Evolutionary conservation across 179 eudicot genomes (phyloP), one percentile per base, ranked within the genome.

Genomic region (Beta corolliflora): DNA sequence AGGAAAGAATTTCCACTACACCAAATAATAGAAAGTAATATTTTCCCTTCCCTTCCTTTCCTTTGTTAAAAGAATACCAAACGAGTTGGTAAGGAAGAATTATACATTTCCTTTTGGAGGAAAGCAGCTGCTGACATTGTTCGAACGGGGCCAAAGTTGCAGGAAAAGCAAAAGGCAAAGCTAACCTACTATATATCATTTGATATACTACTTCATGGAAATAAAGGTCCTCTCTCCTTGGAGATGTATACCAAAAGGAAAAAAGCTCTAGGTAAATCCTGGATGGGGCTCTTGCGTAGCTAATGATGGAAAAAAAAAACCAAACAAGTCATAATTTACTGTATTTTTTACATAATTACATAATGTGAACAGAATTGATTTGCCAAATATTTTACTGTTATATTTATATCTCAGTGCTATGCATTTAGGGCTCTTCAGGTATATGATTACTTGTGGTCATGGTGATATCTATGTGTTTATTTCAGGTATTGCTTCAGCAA

Each of bases 401-500:
- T 1, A 44, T 53, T 25, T 41, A 19, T 54, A 45, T 25, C 46
- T 70, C 44, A 25, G 5, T 60, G 9, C 4, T 19, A n/a, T 46
- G 59, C 56, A 31, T 29, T 9, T 29, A 53, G 58, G 61, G 68
- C 53, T 77, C 23, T 46, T 60, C 58, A 25, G 64, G 21, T 45
- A 36, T 64, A 31, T 19, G 53, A 59, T 59, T 58, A 36, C 72
- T 64, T 29, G 71, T n/a, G 72, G 21, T 19, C n/a, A 21, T 76
- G 61, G 52, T 77, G 16, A 31, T 64, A 71, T 41, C 65, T 82
- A 41, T 14, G 55, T 76, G 13, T 48, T 53, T 68, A 23, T 78
- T 86, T 79, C 87, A 95, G 98, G 91, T 94, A 87, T 85, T 81
- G 83, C 64, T 95, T 95, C 84, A 88, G 82, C 86, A 94, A 88